A percentile compares a stretch with the other conserved stretches of the same genome.
These are phyloP conservation scores for Botrytis pseudocinerea DNA, from an alignment of 2,329 filamentous ascomycete genomes.

Conservation along the genomic window DNA sequence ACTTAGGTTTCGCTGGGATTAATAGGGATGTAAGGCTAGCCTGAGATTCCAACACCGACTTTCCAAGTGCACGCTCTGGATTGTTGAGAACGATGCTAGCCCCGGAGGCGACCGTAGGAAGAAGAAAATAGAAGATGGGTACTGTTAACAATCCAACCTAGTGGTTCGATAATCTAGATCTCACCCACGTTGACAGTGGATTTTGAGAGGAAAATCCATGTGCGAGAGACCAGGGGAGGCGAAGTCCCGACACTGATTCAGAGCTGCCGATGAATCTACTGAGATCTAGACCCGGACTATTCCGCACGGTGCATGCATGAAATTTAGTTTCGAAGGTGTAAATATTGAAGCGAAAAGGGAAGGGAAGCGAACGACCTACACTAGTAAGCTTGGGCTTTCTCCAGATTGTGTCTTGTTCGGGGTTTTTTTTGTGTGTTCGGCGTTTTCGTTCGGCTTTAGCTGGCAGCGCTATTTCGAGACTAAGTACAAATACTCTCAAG, in stretches of 20 bases:
- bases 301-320: neutral
- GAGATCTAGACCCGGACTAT: neutral
- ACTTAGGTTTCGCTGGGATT: neutral
- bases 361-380: neutral
- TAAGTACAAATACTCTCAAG: neutral
- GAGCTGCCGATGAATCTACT: neutral
- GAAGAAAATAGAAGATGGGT: neutral
- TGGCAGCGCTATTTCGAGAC: neutral
- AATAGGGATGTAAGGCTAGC: neutral
- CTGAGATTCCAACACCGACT: neutral
- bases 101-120: neutral
- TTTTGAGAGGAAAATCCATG: neutral
- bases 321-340: neutral
- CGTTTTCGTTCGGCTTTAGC: neutral
- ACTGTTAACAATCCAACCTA: neutral
- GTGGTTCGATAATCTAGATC: neutral
- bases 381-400: neutral
- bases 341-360: neutral
- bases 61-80: neutral
- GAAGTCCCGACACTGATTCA: neutral
- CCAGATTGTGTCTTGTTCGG: neutral
- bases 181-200: neutral
- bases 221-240: neutral
- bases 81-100: neutral
- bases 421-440: neutral